These are phyloP conservation scores for Biscogniauxia marginata DNA, from an alignment of 2,329 filamentous ascomycete genomes.

Conservation along the genomic window DNA sequence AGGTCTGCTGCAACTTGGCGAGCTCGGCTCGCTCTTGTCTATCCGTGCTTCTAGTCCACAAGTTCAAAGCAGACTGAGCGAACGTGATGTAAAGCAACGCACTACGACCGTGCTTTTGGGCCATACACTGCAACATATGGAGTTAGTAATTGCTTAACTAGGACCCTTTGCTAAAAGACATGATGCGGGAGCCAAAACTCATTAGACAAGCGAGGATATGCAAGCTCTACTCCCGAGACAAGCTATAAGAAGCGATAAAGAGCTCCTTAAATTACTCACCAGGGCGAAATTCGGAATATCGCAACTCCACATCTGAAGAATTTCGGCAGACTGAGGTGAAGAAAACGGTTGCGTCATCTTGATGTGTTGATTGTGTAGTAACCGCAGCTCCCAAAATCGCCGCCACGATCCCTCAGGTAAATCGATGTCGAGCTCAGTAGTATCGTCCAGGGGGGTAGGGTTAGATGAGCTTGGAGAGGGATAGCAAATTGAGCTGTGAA, in stretches of 20 bases:
- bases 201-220: too few species aligned
- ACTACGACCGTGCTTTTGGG: constrained; percentile 29
- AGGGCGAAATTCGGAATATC: constrained; percentile 36
- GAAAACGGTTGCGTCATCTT: constrained; percentile 30
- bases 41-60: constrained; percentile 31
- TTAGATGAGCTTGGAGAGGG: constrained; percentile 24
- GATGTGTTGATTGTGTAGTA: constrained; percentile 37
- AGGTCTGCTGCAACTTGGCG: constrained; percentile 35
- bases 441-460: constrained; percentile 16
- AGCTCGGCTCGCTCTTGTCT: constrained; percentile 29
- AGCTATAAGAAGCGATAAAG: not conserved
- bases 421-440: constrained; percentile 26
- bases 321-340: constrained; percentile 14
- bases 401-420: constrained; percentile 36
- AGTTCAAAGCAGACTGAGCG: constrained; percentile 37
- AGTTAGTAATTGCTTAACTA: not conserved
- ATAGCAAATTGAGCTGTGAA: constrained; percentile 18
- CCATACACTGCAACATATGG: constrained; percentile 15
- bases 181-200: too few species aligned
- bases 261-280: constrained; percentile 4
- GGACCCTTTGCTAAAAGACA: too few species aligned
- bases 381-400: constrained; percentile 37
- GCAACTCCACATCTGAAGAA: constrained; percentile 30
- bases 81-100: constrained; percentile 35
- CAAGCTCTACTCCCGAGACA: not conserved